Base-by-base conservation (phyloP, 192 early-diverging fungal genomes). In the Fimicolochytrium jonesii region DNA sequence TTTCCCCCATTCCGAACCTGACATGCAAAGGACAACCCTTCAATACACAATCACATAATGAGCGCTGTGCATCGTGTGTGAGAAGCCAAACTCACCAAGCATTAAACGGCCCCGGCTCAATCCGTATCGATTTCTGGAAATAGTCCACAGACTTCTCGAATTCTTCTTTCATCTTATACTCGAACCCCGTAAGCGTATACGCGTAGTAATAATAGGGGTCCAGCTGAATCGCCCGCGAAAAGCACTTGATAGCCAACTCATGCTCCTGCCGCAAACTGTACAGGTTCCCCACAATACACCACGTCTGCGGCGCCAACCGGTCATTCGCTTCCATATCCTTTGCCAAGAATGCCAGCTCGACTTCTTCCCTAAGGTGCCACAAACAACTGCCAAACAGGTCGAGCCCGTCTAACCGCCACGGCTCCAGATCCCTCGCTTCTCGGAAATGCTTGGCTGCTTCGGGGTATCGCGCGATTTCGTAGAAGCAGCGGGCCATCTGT, bases 101-200 rank as follows among this genome's bases (percentile, higher is more conserved):
- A 55, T 88, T 88, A 57, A 89, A 93, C 50, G 92, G 89, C 15
- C 92, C 74, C 13, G 75, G 70, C 60, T 95, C 83, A 31, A 87
- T 77, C 17, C 80, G 75, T 25, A 90, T 68, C 0, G 92, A 90
- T 6, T 71, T 74, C 43, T 88, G 77, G 73, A 89, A 95, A 28
- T 77, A 85, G 46, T 78, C 74, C 61, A 83, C 75, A 2, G 92
- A 90, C 23, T 87, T 75, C 20, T 92, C 90, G 35, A 81, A 73
- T 57, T 91, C 88, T 35, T 90, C 90, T 22, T 78, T 75, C 3
- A 80, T 77, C 36, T 87, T 73, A 68, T 81, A 89, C 61, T 94
- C 94, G 55, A 92, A 90, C 0, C 92, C 94, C 7, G 79, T 72
- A 36, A 97, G 77, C 10, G 92, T 91, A 47, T 97, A 82, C 18